phyloP scores from a whole-genome alignment of 176 grass and related monocot species.

The Miscanthus lutarioriparius region DNA sequence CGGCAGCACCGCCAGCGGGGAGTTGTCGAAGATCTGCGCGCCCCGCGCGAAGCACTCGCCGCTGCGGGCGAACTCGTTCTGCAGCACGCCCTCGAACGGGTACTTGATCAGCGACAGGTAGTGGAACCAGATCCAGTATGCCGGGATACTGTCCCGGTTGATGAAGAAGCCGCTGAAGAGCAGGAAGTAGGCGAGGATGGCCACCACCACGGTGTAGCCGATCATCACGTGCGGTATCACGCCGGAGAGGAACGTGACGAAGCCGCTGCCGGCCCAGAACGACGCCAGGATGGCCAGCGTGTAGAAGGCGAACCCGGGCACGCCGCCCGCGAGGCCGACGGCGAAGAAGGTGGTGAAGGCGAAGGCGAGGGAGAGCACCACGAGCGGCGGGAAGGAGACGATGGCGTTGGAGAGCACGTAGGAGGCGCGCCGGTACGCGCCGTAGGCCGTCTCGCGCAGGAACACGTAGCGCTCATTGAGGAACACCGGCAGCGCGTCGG shows the following conservation, averaged over 20 bases:
- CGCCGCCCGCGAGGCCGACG: slow-evolving; percentile 75
- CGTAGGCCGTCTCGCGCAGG: slow-evolving; percentile 89
- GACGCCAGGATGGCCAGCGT: slow-evolving; percentile 68
- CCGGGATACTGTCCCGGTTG: slow-evolving; percentile 77
- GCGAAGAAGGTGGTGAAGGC: slow-evolving; percentile 80
- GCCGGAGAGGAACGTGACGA: slow-evolving; percentile 94
- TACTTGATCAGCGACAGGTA: slow-evolving; percentile 95
- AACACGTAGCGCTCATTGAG: slow-evolving; percentile 90
- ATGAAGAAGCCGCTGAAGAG: slow-evolving; percentile 98
- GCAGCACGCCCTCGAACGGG: slow-evolving; percentile 82
- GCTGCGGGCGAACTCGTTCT: slow-evolving; percentile 78
- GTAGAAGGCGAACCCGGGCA: slow-evolving; percentile 76
- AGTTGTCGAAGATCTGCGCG: slow-evolving; percentile 84
- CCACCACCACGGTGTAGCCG: slow-evolving; percentile 82
- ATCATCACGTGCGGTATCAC: slow-evolving; percentile 89
- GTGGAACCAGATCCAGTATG: slow-evolving; percentile 97
- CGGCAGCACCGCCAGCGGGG: slow-evolving; percentile 60
- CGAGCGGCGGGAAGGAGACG: slow-evolving; percentile 81
- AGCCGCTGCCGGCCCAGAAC: slow-evolving; percentile 86
- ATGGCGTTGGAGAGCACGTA: slow-evolving; percentile 94
- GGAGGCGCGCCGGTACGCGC: slow-evolving; percentile 82
- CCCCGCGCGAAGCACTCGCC: slow-evolving; percentile 77
- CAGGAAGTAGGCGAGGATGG: slow-evolving; percentile 87
- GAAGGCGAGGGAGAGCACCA: slow-evolving; percentile 83
- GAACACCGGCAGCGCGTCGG: slow-evolving; percentile 93